Evolutionary conservation across 345 rosid species (phyloP), one percentile per base, ranked within the genome.

Genomic region (Moricandia moricandioides): DNA sequence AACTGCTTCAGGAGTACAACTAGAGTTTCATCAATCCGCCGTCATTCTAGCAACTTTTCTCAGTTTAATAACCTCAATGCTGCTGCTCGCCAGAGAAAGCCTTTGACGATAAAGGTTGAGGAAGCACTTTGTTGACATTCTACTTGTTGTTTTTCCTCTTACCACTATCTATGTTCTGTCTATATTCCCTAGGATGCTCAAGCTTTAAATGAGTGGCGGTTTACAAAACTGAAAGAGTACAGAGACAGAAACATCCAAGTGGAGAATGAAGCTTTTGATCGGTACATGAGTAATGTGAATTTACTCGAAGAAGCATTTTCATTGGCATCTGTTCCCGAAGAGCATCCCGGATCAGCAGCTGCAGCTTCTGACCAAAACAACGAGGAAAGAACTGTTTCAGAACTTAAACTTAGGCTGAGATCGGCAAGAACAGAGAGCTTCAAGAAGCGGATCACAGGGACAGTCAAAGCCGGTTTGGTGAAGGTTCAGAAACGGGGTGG

Each of bases 151-250:
- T 18, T 5, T 21, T 60, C 81, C 60, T 7, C 49, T 13, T 21
- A 37, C 14, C 40, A 3, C 8, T 67, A 76, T 37, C 4, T 24
- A 33, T 33, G 3, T 60, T 75, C 8, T 49, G 10, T 37, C 56
- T 35, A 40, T 26, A 54, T 78, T 62, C 84, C 82, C 62, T 84
- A 92, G 99, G 98, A 95, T 83, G 98, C 94, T 66, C 83, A 84
- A 33, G 84, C 85, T 52, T 83, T 95, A 60, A 95, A 92, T 56
- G 96, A 89, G 70, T 95, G 99, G 99, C 86, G 99, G 82, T 92
- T 92, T 84, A 79, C 84, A 30, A 95, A 86, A 87, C 77, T 95
- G 56, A 90, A 89, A 84, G 92, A 95, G 74, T 85, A 75, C 77
- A 85, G 62, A 79, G 92, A 90, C 31, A 80, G 87, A 73, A 88